Evolutionary conservation across 768 basidiomycete genomes (phyloP).

Genomic region (Boletus vermiculosoides): DNA sequence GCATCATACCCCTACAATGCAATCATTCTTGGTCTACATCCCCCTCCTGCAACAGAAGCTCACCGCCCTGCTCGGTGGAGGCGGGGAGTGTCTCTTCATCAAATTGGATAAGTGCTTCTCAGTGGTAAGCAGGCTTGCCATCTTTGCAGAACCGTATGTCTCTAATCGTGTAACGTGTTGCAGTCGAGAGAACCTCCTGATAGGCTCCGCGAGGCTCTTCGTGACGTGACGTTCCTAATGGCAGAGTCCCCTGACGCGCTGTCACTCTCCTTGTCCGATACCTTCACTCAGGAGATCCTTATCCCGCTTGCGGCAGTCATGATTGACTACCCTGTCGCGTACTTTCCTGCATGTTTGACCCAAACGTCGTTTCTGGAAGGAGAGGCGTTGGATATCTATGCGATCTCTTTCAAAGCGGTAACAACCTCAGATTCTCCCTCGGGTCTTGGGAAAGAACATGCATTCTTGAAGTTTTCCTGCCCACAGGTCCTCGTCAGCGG

Average conservation of each 20-base stretch:
- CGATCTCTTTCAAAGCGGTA: slow-evolving; percentile 21
- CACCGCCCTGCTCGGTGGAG: background rate
- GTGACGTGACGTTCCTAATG: slow-evolving; percentile 4
- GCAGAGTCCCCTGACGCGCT: slow-evolving; percentile 4
- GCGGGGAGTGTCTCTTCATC: slow-evolving; percentile 18
- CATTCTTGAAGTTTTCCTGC: slow-evolving; percentile 58
- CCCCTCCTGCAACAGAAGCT: slow-evolving; percentile 17
- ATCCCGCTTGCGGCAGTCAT: slow-evolving; percentile 59
- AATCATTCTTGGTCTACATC: slow-evolving; percentile 56
- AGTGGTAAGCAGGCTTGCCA: slow-evolving; percentile 17
- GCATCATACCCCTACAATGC: slow-evolving; percentile 45
- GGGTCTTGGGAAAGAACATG: slow-evolving; percentile 26
- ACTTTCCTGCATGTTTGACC: slow-evolving; percentile 43
- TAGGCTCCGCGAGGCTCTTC: slow-evolving; percentile 15
- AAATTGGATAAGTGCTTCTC: slow-evolving; percentile 15
- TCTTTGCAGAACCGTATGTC: background rate
- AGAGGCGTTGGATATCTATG: slow-evolving; percentile 51
- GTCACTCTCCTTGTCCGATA: slow-evolving; percentile 32
- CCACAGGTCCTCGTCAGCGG: slow-evolving; percentile 34
- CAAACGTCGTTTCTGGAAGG: slow-evolving; percentile 43
- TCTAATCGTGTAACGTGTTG: slow-evolving; percentile 6
- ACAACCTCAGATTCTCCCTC: background rate
- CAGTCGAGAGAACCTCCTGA: slow-evolving; percentile 15
- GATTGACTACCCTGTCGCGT: slow-evolving; percentile 62
- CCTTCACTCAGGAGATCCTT: slow-evolving; percentile 26